Evolutionary conservation across 495 filamentous ascomycete species (phyloP).

Genomic region (Hypoxylon cercidicola): DNA sequence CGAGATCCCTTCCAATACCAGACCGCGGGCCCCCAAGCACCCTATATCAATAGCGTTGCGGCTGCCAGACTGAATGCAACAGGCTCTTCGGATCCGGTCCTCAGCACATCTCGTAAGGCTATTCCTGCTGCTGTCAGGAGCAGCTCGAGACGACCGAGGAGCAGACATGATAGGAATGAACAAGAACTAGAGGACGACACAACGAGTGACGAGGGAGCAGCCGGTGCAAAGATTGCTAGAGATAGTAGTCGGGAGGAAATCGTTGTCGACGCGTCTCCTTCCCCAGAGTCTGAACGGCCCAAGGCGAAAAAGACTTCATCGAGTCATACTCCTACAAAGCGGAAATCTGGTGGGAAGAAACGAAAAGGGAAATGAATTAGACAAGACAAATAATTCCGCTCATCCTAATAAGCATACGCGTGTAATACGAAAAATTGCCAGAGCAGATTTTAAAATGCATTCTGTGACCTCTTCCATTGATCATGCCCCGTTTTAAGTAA

Average conservation of each 20-base stretch:
- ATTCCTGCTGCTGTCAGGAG: slow-evolving; percentile 28
- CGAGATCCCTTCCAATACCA: slow-evolving; percentile 56
- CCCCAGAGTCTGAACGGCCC: slow-evolving; percentile 39
- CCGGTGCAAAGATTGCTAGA: slow-evolving; percentile 20
- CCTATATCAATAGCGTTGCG: slow-evolving; percentile 38
- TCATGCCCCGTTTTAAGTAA: too few species aligned
- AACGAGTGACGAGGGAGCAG: slow-evolving; percentile 33
- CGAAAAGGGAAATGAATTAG: slow-evolving; percentile 44
- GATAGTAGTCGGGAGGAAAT: slow-evolving; percentile 29
- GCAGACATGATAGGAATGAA: slow-evolving; percentile 31
- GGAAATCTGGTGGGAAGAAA: slow-evolving; percentile 42
- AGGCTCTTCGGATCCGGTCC: neutral
- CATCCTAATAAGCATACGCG: slow-evolving; percentile 26
- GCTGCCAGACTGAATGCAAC: slow-evolving; percentile 28
- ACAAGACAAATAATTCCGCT: slow-evolving; percentile 13
- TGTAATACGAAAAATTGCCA: slow-evolving; percentile 39
- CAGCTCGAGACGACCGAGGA: slow-evolving; percentile 23
- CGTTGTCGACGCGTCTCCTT: slow-evolving; percentile 35
- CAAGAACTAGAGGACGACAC: slow-evolving; percentile 40
- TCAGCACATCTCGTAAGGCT: slow-evolving; percentile 21
- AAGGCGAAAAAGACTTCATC: slow-evolving; percentile 44
- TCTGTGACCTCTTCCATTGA: neutral
- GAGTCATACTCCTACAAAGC: slow-evolving; percentile 37
- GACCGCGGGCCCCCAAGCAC: slow-evolving; percentile 46
- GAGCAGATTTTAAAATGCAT: slow-evolving; percentile 41